Evolutionary conservation across 345 rosid species (phyloP).

Genomic region (Cardamine chenopodiifolia): DNA sequence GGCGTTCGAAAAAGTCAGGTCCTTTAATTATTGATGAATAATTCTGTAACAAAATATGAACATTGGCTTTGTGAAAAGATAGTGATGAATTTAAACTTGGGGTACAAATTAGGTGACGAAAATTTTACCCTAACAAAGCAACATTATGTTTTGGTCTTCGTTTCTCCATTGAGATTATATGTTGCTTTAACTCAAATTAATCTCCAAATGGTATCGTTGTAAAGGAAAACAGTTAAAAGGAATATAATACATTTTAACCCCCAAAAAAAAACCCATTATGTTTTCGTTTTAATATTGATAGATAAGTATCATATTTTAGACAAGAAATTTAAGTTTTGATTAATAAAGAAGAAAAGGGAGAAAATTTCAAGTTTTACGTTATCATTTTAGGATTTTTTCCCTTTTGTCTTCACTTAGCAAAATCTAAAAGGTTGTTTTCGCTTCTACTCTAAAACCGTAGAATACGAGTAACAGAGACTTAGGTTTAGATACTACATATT

Average conservation of each 20-base stretch:
- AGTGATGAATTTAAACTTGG: neutral
- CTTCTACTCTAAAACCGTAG: conserved; percentile 26
- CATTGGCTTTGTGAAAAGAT: neutral
- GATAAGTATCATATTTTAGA: neutral
- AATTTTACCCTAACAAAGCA: neutral
- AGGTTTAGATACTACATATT: neutral
- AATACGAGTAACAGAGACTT: conserved; percentile 29
- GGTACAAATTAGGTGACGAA: neutral
- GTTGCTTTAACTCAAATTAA: too few relatives aligned
- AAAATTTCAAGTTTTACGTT: neutral
- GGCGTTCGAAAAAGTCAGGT: too few relatives aligned
- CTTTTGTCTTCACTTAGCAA: conserved; percentile 7
- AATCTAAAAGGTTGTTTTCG: conserved; percentile 11
- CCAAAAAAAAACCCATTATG: neutral
- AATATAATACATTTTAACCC: too few relatives aligned
- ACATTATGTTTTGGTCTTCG: too few relatives aligned
- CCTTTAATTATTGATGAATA: too few relatives aligned
- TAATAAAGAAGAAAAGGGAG: neutral
- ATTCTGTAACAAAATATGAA: neutral
- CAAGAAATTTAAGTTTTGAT: neutral
- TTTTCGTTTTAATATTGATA: neutral
- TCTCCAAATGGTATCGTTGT: too few relatives aligned
- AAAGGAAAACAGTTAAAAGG: too few relatives aligned
- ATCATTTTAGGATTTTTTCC: neutral
- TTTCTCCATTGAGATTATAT: too few relatives aligned